Evolutionary conservation across 768 basidiomycete species (phyloP), one percentile per base, ranked within the genome.

Genomic region (Lentinus tigrinus): DNA sequence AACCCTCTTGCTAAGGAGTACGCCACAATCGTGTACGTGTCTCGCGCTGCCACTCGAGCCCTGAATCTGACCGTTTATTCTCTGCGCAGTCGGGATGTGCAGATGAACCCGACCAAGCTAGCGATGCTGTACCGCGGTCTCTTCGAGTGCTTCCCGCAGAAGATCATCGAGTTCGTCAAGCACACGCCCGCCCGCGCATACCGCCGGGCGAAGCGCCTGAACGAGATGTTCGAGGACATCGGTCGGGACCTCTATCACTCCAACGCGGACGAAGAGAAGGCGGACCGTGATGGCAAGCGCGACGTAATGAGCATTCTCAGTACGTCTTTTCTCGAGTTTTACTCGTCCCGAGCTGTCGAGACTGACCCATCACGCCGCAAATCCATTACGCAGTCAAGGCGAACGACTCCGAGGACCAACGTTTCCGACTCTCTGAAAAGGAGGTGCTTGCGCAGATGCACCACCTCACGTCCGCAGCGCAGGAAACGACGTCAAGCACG

Each of bases 221-320:
- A 24, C 2, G 38, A 47, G 16, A 47, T 58, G 26, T 58, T 61
- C 57, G 17, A 34, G 24, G 27, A 42, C 6, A 60, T 58, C 27
- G 61, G 61, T 2, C n/a, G 17, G 24, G 21, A 31, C 1, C 52
- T 64, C 13, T 21, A 62, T 11, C 38, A 48, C 1, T 47, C 56
- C 56, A 59, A 57, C 28, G 49, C 46, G 4, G 28, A 48, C 4
- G 40, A 48, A 23, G 27, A 51, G 7, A 47, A 54, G 14, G 31
- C 56, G 11, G 44, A 28, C 27, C 26, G 28, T 8, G 27, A 28
- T 16, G 57, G 44, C 39, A 53, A 51, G 43, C 43, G 48, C 34
- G 42, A 67, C 51, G 36, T 65, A 13, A 53, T 67, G 59, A 65
- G 60, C 55, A 46, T 65, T 27, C 51, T 67, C 36, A 28, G 61